Conservation (phyloP, 2,329 filamentous ascomycete species). For the Tolypocladium cylindrosporum region DNA sequence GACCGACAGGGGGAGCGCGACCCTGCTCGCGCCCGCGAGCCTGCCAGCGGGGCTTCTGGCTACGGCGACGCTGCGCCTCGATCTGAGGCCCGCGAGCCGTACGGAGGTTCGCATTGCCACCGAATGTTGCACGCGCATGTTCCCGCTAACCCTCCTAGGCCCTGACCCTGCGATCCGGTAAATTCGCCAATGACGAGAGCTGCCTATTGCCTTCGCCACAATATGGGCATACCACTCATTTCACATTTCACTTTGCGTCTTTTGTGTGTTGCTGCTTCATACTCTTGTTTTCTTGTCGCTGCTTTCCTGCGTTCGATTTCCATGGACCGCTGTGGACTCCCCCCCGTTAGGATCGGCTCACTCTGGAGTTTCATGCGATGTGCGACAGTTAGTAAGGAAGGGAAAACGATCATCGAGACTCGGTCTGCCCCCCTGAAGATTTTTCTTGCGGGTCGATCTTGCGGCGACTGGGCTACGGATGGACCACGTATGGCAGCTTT, state of each 20-base stretch:
- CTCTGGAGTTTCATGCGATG: constrained; percentile 25
- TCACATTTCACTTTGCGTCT: constrained; percentile 14
- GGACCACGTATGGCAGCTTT: constrained; percentile 27
- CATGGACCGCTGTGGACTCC: constrained; percentile 17
- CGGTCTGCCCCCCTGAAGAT: constrained; percentile 20
- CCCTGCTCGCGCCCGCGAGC: constrained; percentile 27
- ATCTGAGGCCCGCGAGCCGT: constrained; percentile 32
- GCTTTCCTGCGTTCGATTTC: constrained; percentile 17
- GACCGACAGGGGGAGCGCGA: constrained; percentile 35
- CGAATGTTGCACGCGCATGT: constrained; percentile 8
- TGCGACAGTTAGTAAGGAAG: constrained; percentile 25
- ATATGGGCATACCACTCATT: constrained; percentile 1
- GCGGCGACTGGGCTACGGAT: constrained; percentile 25
- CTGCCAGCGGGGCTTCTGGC: constrained; percentile 23
- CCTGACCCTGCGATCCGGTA: constrained; percentile 16
- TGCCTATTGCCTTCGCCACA: constrained; percentile 5
- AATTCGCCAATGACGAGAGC: constrained; percentile 4
- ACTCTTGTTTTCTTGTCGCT: constrained; percentile 12
- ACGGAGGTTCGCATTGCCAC: constrained; percentile 27
- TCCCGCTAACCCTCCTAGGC: constrained; percentile 20
- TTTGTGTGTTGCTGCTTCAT: constrained; percentile 16
- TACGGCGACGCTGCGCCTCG: constrained; percentile 32
- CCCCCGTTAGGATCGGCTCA: constrained; percentile 19
- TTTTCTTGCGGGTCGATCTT: constrained; percentile 26
- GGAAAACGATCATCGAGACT: constrained; percentile 22